Percentiles rank a stretch among this genome's conserved stretches.
phyloP scores from a whole-genome alignment of 768 basidiomycete species.

The Xanthoconium stramineum region DNA sequence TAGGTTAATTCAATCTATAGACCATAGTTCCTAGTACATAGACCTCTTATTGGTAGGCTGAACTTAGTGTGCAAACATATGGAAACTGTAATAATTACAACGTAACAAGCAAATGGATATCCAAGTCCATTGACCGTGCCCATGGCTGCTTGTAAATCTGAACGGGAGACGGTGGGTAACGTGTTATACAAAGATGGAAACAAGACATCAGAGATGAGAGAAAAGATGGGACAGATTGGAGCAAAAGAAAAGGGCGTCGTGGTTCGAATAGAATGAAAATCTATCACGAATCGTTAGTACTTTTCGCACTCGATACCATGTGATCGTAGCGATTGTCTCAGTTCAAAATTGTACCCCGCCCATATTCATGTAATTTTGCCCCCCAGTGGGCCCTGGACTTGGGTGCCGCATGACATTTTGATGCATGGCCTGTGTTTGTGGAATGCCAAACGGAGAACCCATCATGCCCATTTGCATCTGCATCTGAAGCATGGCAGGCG shows the following conservation, averaged over 20 bases:
- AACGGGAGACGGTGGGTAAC: slow-evolving; percentile 31
- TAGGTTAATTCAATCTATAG: slow-evolving; percentile 11
- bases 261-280: slow-evolving; percentile 21
- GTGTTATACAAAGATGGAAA: slow-evolving; percentile 21
- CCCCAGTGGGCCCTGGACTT: slow-evolving; percentile 54
- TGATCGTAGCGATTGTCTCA: slow-evolving; percentile 6
- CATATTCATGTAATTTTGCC: slow-evolving; percentile 46
- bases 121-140: slow-evolving; percentile 54
- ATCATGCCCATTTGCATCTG: slow-evolving; percentile 48
- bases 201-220: slow-evolving; percentile 15
- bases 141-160: slow-evolving; percentile 30
- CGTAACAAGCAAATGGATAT: slow-evolving; percentile 48
- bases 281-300: slow-evolving; percentile 21
- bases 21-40: neutral
- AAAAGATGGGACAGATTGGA: slow-evolving; percentile 18
- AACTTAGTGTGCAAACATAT: slow-evolving; percentile 1
- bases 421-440: slow-evolving; percentile 74
- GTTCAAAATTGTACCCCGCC: slow-evolving; percentile 33
- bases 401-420: slow-evolving; percentile 83
- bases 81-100: slow-evolving; percentile 41
- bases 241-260: slow-evolving; percentile 3
- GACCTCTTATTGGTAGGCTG: neutral
- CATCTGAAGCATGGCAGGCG: slow-evolving; percentile 41
- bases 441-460: slow-evolving; percentile 48
- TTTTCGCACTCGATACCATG: slow-evolving; percentile 8